Conservation (phyloP, 176 grass and related monocot species). For the Bonia amplexicaulis region DNA sequence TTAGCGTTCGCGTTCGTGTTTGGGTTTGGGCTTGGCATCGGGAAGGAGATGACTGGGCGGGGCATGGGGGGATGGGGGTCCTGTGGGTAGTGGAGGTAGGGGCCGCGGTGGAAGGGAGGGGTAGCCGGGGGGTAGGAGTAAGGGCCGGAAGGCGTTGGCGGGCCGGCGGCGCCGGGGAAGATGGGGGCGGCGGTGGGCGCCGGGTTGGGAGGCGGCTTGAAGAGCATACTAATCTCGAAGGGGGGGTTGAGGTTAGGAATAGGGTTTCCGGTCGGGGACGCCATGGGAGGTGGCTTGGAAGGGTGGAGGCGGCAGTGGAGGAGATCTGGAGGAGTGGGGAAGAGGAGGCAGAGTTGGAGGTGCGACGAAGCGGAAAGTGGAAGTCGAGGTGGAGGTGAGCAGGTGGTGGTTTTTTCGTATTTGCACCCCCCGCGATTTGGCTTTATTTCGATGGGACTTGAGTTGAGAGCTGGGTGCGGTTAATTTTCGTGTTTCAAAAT, state of each 20-base stretch:
- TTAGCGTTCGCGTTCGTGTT: slow-evolving; percentile 35
- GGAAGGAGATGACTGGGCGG: slow-evolving; percentile 48
- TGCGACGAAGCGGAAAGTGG: slow-evolving; percentile 4
- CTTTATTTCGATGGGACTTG: too few species aligned
- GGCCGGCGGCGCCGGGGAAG: slow-evolving; percentile 29
- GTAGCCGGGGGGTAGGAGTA: slow-evolving; percentile 75
- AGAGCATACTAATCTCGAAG: slow-evolving; percentile 64
- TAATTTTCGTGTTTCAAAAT: too few species aligned
- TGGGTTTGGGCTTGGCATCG: slow-evolving; percentile 38
- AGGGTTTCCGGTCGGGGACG: slow-evolving; percentile 70
- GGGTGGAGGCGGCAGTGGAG: slow-evolving; percentile 35
- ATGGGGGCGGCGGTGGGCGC: slow-evolving; percentile 32
- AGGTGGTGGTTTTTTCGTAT: not conserved
- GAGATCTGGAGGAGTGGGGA: slow-evolving; percentile 29
- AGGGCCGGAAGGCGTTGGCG: slow-evolving; percentile 43
- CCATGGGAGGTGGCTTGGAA: slow-evolving; percentile 46
- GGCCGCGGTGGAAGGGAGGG: slow-evolving; percentile 65
- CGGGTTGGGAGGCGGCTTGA: slow-evolving; percentile 49
- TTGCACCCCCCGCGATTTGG: too few species aligned
- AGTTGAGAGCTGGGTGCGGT: too few species aligned
- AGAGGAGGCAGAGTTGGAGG: slow-evolving; percentile 17
- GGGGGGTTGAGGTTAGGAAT: slow-evolving; percentile 44
- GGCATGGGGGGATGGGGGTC: slow-evolving; percentile 36
- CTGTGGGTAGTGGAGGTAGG: slow-evolving; percentile 62
- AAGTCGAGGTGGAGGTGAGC: not conserved